These are phyloP conservation scores for Fomitopsis betulina DNA, from an alignment of 1,284 basidiomycete genomes.

Conservation along the genomic window DNA sequence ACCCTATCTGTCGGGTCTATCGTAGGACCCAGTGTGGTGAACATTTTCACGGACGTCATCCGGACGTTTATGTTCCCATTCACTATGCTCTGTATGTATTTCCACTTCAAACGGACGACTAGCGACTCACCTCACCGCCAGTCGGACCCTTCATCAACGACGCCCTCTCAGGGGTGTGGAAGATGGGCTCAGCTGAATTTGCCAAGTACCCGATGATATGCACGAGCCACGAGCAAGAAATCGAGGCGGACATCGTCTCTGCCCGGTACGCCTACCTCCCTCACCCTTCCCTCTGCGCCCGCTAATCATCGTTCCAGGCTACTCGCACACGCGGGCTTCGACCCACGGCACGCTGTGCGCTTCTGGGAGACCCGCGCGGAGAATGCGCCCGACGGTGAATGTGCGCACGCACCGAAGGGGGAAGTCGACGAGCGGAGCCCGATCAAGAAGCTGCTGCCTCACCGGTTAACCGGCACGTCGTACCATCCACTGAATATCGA, in stretches of 20 bases:
- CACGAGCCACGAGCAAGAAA: slow-evolving; percentile 73
- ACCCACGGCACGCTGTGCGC: slow-evolving; percentile 66
- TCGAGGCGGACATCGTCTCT: slow-evolving; percentile 86
- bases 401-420: slow-evolving; percentile 30
- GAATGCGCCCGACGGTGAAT: slow-evolving; percentile 30
- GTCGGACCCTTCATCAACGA: slow-evolving; percentile 90
- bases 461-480: slow-evolving; percentile 33
- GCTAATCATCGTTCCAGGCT: slow-evolving; percentile 39
- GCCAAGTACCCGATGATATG: slow-evolving; percentile 65
- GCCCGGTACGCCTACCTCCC: slow-evolving; percentile 45
- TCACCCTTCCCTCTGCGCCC: background rate
- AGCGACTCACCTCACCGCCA: slow-evolving; percentile 6
- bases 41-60: slow-evolving; percentile 72
- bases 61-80: slow-evolving; percentile 82
- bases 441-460: slow-evolving; percentile 12
- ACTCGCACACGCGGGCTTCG: slow-evolving; percentile 84
- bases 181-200: slow-evolving; percentile 70
- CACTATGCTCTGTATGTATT: slow-evolving; percentile 61
- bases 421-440: background rate
- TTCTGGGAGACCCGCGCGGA: slow-evolving; percentile 65
- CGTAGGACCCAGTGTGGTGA: slow-evolving; percentile 75
- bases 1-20: slow-evolving; percentile 80
- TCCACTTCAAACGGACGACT: background rate
- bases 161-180: slow-evolving; percentile 77
- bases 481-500: slow-evolving; percentile 60